Evolutionary conservation across 176 grass and related monocot species (phyloP), one percentile per base, ranked within the genome.

Genomic region (Bothriochloa decipiens): DNA sequence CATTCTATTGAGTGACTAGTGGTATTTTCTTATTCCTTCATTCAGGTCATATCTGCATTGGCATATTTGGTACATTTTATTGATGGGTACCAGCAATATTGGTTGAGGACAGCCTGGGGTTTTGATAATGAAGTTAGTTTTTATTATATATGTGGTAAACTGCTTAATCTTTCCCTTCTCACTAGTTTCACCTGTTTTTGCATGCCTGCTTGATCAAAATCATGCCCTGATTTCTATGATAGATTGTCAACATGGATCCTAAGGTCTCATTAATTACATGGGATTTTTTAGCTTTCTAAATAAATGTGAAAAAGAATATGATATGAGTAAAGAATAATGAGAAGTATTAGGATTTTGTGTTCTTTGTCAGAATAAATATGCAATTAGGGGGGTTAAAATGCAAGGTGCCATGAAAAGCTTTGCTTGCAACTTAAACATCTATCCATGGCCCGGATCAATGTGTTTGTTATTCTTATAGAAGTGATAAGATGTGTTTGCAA

Each of bases 81-180:
- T 85, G 96, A 99, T 94, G 82, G 88, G 45, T 91, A 89, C 91
- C 91, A 92, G 72, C 91, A 99, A 84, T 92, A 88, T 85, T 99
- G 91, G 96, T 85, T 99, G 82, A 92, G 91, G 67, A 81, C 82
- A 23, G 81, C 96, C 43, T 99, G 96, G 93, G 82, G 90, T 78
- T 99, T 99, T 76, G 96, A 99, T 81, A 91, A 88, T 64, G 91
- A 94, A 91, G 82, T 99, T 89, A 99, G 91, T 87, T 99, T 99
- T 81, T 99, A 99, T 91, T 99, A 99, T 68, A 92, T 96, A 92
- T 99, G 96, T 87, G 96, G 96, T 99, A 94, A 86, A 77, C n/a
- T 37, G 75, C 82, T 81, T 85, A 75, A 72, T 62, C 77, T 53
- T 82, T 79, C 13, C 43, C 58, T 63, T 85, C 37, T 85, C 82